Evolutionary conservation across 495 filamentous ascomycete genomes (phyloP), one percentile per base, ranked within the genome.

Genomic region (Hyaloscypha hepaticicola): DNA sequence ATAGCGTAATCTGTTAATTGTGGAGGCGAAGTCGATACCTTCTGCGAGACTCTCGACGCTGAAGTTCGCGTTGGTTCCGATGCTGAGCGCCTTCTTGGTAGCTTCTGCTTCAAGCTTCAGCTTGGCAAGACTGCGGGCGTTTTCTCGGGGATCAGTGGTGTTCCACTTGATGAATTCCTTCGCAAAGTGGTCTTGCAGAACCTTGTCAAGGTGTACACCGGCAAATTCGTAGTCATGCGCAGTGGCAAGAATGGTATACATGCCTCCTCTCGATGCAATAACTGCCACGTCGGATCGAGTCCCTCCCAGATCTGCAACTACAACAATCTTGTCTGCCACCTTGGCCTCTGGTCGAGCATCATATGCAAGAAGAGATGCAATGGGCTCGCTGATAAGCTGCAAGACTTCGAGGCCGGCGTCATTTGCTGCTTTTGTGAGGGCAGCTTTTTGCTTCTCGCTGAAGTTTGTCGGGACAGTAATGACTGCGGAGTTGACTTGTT

Each of bases 81-180:
- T 81, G 73, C 88, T 92, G 34, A 99, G 82, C 22, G 94, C 90
- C 78, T 92, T 93, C 83, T 93, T 96, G 52, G 91, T 88, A 27
- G 86, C 84, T 77, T 99, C 95, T 70, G 90, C 83, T 82, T 97
- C 96, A 8, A 93, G 81, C 80, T 91, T 94, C 56, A 99, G 80
- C 83, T 97, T 99, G 19, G 96, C 94, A 55, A 97, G 78, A 69
- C 88, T 88, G 67, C 88, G 88, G 12, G 85, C 82, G 69, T 92
- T 89, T 73, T 88, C 83, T 64, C 95, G 84, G 26, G 96, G 95
- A 74, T 99, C 95, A 55, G 82, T 84, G 75, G 92, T 92, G 76
- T 94, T 79, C 80, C 96, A 92, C 85, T 98, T 97, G 67, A 94
- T 81, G 79, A 99, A 99, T 76, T 97, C 95, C 83, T 99, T 98